Percentiles rank a stretch among this genome's conserved stretches.
phyloP scores from a whole-genome alignment of 805 yeast genomes.

The Sugiyamaella marilandica region DNA sequence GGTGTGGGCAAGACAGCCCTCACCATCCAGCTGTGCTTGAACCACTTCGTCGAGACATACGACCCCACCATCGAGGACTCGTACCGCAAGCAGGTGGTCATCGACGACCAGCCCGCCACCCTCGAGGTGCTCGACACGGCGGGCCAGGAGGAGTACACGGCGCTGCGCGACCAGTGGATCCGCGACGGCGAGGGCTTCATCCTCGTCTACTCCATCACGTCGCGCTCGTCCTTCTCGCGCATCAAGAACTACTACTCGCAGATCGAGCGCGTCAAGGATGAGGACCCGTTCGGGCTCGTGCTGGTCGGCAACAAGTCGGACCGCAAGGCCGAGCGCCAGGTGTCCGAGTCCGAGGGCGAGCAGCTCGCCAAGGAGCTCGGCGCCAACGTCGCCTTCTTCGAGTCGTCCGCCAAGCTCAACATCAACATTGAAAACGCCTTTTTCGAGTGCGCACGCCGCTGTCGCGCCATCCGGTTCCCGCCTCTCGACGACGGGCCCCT shows the following conservation, averaged over 20 bases:
- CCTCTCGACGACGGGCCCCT: neutral
- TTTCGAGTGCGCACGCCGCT: conserved; percentile 57
- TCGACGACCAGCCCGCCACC: conserved; percentile 71
- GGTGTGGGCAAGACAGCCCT: conserved; percentile 98
- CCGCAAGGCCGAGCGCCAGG: conserved; percentile 69
- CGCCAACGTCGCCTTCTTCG: conserved; percentile 54
- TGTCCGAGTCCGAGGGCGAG: conserved; percentile 80
- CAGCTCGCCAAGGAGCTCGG: conserved; percentile 63
- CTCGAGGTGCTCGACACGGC: conserved; percentile 91
- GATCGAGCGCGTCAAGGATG: conserved; percentile 64
- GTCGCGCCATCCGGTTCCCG: conserved; percentile 61
- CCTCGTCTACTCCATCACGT: conserved; percentile 82
- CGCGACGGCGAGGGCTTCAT: conserved; percentile 90
- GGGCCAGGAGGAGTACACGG: conserved; percentile 80
- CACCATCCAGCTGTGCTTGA: conserved; percentile 76
- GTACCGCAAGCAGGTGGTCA: conserved; percentile 70
- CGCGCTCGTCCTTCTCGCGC: conserved; percentile 80
- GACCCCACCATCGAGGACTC: conserved; percentile 89
- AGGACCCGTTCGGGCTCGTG: conserved; percentile 63
- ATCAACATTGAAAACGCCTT: conserved; percentile 84
- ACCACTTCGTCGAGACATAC: conserved; percentile 94
- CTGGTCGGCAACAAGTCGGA: conserved; percentile 89
- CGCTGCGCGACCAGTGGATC: conserved; percentile 80
- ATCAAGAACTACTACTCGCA: conserved; percentile 75
- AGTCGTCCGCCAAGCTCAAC: conserved; percentile 90